These are phyloP conservation scores for Cyclocybe cylindracea DNA, from an alignment of 768 basidiomycete genomes.

Conservation along the genomic window DNA sequence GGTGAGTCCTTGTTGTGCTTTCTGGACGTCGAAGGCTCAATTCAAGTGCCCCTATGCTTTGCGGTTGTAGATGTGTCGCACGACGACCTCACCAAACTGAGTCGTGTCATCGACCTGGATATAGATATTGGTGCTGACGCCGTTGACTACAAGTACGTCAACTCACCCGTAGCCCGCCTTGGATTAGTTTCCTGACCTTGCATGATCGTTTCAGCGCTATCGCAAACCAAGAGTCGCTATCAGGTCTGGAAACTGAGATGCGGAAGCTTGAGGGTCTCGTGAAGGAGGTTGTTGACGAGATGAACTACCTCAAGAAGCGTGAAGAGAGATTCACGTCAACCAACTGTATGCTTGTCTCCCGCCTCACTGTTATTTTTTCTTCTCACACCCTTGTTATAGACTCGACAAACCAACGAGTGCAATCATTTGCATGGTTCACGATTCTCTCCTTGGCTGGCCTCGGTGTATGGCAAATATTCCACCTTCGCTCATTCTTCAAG, in stretches of 20 bases:
- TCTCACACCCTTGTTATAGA: slow-evolving; percentile 43
- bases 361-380: not conserved
- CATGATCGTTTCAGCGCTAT: slow-evolving; percentile 67
- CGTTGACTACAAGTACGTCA: slow-evolving; percentile 93
- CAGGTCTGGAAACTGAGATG: slow-evolving; percentile 97
- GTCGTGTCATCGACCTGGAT: slow-evolving; percentile 86
- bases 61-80: slow-evolving; percentile 41
- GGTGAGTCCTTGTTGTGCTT: slow-evolving; percentile 41
- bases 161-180: not conserved
- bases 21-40: not conserved
- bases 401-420: slow-evolving; percentile 89
- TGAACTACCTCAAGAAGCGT: slow-evolving; percentile 87
- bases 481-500: slow-evolving; percentile 94
- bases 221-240: slow-evolving; percentile 96
- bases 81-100: slow-evolving; percentile 49
- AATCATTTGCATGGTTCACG: slow-evolving; percentile 91
- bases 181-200: slow-evolving; percentile 1
- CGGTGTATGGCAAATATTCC: slow-evolving; percentile 94
- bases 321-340: slow-evolving; percentile 88
- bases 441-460: slow-evolving; percentile 74
- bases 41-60: not conserved
- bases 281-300: slow-evolving; percentile 92
- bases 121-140: slow-evolving; percentile 98
- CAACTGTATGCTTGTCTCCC: slow-evolving; percentile 64
- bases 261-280: slow-evolving; percentile 94